Evolutionary conservation across 192 early-diverging fungal genomes (phyloP).

Genomic region (Spizellomyces punctatus): DNA sequence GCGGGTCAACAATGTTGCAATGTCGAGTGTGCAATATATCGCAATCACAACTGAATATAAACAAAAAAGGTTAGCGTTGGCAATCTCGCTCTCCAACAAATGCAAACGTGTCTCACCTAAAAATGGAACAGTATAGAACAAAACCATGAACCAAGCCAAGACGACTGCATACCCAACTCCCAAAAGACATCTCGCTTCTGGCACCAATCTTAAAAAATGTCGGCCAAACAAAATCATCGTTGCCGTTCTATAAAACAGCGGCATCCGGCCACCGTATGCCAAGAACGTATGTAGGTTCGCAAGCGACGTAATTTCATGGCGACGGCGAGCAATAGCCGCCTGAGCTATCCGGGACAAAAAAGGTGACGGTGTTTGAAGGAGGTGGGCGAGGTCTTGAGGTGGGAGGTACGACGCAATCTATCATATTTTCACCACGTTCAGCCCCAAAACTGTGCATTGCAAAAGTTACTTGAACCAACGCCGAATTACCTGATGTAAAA

Average conservation of each 20-base stretch:
- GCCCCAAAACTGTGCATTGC: too few species aligned
- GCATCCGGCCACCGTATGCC: slow-evolving; percentile 28
- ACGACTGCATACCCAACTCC: slow-evolving; percentile 45
- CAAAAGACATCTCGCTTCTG: slow-evolving; percentile 38
- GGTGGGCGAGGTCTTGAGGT: slow-evolving; percentile 17
- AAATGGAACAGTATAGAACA: slow-evolving; percentile 43
- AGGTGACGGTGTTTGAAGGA: slow-evolving; percentile 24
- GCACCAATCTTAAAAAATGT: slow-evolving; percentile 41
- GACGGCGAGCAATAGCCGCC: slow-evolving; percentile 22
- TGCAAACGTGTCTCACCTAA: slow-evolving; percentile 14
- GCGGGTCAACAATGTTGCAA: slow-evolving; percentile 18
- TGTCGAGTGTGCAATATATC: slow-evolving; percentile 14
- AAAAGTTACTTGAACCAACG: background rate
- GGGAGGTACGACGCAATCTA: slow-evolving; percentile 28
- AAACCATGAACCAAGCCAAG: slow-evolving; percentile 45
- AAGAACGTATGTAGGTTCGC: slow-evolving; percentile 31
- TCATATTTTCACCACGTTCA: background rate
- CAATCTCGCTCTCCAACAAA: too few species aligned
- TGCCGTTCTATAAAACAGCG: slow-evolving; percentile 43
- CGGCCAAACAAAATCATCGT: slow-evolving; percentile 47
- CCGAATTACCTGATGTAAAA: slow-evolving; percentile 13
- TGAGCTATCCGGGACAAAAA: slow-evolving; percentile 8
- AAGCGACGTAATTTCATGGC: slow-evolving; percentile 25
- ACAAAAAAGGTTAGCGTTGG: too few species aligned
- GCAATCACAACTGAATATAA: slow-evolving; percentile 16